Base-by-base conservation (phyloP, 495 filamentous ascomycete genomes). In the Friedmanniomyces endolithicus region DNA sequence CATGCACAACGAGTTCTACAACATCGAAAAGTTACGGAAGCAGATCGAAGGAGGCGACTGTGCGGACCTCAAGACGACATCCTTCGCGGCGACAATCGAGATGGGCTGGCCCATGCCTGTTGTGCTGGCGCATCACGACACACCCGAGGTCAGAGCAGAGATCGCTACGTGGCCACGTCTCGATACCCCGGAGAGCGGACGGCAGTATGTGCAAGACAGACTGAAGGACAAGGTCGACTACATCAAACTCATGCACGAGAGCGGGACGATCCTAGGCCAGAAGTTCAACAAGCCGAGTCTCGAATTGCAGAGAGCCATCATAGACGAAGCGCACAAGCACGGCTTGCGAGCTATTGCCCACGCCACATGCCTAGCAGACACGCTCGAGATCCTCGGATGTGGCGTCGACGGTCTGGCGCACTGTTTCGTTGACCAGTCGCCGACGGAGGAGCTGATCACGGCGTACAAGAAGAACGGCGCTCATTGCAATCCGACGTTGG, bases 11-110 rank as follows among this genome's bases (percentile, higher is more conserved):
- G 65, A 68, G 48, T 39, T 54, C 33, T 29, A 23, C 17, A 64
- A 85, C 53, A 76, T 76, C 50, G 70, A 74, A 20, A 71, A 76
- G 27, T 63, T 87, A 50, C 64, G 73, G 0, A 74, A 75, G 39
- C 71, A 64, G 39, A 46, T 58, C 17, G 57, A 68, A 31, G 55
- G 57, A 0, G 60, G 56, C 9, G 64, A 67, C 27, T 63, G 62
- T 25, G 66, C 67, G 6, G 63, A 63, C 39, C 56, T 67, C 53
- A 68, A 68, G 50, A 65, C 57, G 8, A 62, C 63, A 4, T 57
- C 60, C 16, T 58, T 60, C 31, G 53, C 64, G 16, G 68, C 68
- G 27, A 68, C 64, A 20, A 65, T 70, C 22, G 65, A 69, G 9
- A 64, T 61, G 22, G 67, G 67, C 12, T 70, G 67, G 68, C 66